These are phyloP conservation scores for Microsporum audouinii DNA, from an alignment of 2,329 filamentous ascomycete genomes.

Conservation along the genomic window DNA sequence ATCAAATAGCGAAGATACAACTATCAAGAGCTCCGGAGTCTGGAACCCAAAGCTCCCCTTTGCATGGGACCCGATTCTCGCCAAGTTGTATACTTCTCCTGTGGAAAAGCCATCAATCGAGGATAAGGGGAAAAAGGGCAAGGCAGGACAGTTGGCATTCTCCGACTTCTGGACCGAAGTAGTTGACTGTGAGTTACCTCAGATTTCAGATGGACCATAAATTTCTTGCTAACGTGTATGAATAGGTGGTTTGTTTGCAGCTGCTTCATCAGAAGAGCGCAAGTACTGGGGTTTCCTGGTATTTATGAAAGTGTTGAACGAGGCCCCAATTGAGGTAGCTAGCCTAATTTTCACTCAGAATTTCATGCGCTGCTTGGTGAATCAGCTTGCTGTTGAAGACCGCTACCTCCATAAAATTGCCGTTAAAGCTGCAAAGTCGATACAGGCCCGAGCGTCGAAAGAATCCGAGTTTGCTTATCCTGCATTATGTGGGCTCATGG, in stretches of 20 bases:
- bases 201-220: background rate
- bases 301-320: slow-evolving; percentile 61
- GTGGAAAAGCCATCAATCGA: slow-evolving; percentile 22
- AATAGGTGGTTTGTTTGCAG: slow-evolving; percentile 69
- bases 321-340: slow-evolving; percentile 40
- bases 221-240: slow-evolving; percentile 19
- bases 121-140: slow-evolving; percentile 21
- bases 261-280: slow-evolving; percentile 69
- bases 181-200: slow-evolving; percentile 60
- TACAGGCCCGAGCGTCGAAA: slow-evolving; percentile 54
- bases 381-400: slow-evolving; percentile 67
- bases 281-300: slow-evolving; percentile 89
- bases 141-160: slow-evolving; percentile 42
- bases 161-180: slow-evolving; percentile 73
- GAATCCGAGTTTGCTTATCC: slow-evolving; percentile 49
- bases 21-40: slow-evolving; percentile 46
- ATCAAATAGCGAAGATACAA: slow-evolving; percentile 22
- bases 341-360: slow-evolving; percentile 67
- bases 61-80: slow-evolving; percentile 73
- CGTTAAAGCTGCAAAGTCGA: slow-evolving; percentile 58
- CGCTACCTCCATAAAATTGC: slow-evolving; percentile 71
- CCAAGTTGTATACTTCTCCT: slow-evolving; percentile 25
- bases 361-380: slow-evolving; percentile 67
- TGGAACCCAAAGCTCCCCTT: slow-evolving; percentile 77
- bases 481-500: slow-evolving; percentile 57